Conservation (phyloP, 2,329 filamentous ascomycete genomes). For the Aulographum hederae region DNA sequence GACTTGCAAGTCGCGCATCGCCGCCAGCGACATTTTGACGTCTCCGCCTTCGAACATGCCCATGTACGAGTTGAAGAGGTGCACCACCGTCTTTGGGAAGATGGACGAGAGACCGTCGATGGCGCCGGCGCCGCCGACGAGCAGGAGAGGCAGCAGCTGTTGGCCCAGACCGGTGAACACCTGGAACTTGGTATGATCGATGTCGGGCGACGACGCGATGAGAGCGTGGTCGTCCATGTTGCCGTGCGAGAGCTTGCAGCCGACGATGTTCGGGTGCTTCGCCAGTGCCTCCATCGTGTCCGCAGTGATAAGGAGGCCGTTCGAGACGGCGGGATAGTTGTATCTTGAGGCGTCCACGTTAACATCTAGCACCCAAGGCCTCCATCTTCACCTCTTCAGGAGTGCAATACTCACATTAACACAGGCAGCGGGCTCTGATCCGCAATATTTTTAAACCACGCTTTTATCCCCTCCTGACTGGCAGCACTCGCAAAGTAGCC, state of each 20-base stretch:
- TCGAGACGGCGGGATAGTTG: slow-evolving; percentile 49
- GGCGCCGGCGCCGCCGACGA: slow-evolving; percentile 44
- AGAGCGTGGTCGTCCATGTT: slow-evolving; percentile 46
- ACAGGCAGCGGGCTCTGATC: slow-evolving; percentile 41
- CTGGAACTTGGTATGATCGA: slow-evolving; percentile 40
- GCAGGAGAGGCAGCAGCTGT: slow-evolving; percentile 42
- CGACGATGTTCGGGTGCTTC: slow-evolving; percentile 47
- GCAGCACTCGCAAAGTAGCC: slow-evolving; percentile 45
- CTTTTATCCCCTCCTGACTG: slow-evolving; percentile 38
- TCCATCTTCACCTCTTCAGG: neutral
- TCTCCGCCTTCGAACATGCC: neutral
- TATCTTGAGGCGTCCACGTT: slow-evolving; percentile 23
- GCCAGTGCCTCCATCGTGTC: slow-evolving; percentile 40
- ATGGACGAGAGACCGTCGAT: slow-evolving; percentile 49
- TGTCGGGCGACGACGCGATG: slow-evolving; percentile 38
- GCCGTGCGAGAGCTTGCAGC: slow-evolving; percentile 51
- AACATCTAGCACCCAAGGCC: neutral
- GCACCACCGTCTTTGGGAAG: slow-evolving; percentile 43
- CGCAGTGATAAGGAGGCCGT: slow-evolving; percentile 41
- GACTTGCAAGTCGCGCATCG: slow-evolving; percentile 31
- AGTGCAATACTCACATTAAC: slow-evolving; percentile 30
- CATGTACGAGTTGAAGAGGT: slow-evolving; percentile 31
- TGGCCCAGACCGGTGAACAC: slow-evolving; percentile 48
- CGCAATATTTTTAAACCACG: slow-evolving; percentile 44
- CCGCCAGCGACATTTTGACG: neutral